Evolutionary conservation across 208 protist species (phyloP).

Genomic region (Acanthamoeba lenticulata): DNA sequence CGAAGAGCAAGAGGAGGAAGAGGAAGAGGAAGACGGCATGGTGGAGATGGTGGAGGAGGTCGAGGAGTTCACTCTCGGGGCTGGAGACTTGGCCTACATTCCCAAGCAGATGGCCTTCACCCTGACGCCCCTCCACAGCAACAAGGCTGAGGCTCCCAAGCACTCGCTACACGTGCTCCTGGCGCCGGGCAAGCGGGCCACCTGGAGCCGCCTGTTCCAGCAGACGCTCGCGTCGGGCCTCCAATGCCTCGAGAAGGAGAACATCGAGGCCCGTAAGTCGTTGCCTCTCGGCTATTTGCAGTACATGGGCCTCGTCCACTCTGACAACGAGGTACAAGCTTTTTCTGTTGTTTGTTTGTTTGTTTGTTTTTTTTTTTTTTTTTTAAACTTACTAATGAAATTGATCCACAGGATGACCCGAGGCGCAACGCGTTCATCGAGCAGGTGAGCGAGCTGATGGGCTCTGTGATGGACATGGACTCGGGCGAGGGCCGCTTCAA

Average conservation of each 20-base stretch:
- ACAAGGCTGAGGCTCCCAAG: neutral
- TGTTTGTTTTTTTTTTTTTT: neutral
- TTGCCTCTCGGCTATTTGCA: neutral
- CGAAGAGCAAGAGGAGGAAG: neutral
- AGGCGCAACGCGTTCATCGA: neutral
- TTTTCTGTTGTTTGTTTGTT: neutral
- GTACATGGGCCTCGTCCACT: conserved; percentile 32
- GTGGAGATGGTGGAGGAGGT: neutral
- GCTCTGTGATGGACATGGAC: neutral
- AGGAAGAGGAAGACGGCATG: neutral
- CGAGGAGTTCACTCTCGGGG: neutral
- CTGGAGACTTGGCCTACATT: conserved; percentile 4
- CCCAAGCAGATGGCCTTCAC: conserved; percentile 12
- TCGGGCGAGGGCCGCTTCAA: conserved; percentile 7
- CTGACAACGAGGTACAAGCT: neutral
- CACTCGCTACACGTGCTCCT: conserved; percentile 1
- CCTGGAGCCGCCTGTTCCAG: neutral
- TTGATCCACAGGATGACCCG: neutral
- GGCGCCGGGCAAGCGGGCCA: neutral
- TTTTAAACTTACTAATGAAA: neutral
- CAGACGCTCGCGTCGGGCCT: neutral
- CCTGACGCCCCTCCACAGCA: neutral
- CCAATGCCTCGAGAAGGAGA: neutral
- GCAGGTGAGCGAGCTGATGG: conserved; percentile 6
- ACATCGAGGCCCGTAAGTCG: neutral